phyloP scores from a whole-genome alignment of 768 basidiomycete species.

The Royoungia palumana region DNA sequence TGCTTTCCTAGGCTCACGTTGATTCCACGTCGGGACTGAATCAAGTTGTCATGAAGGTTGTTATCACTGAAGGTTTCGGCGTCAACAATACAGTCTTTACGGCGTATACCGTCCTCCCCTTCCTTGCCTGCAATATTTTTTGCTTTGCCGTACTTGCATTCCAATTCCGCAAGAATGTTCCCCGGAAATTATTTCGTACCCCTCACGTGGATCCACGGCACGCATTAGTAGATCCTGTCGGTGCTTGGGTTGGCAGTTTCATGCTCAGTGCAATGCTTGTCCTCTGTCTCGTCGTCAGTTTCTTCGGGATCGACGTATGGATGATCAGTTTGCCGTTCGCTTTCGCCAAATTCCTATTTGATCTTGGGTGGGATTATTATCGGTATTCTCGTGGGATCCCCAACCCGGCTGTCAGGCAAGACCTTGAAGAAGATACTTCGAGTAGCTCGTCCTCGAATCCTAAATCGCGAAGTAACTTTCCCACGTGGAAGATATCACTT shows the following conservation, averaged over 20 bases:
- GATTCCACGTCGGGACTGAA: background rate
- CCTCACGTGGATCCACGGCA: constrained; percentile 48
- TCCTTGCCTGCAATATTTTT: constrained; percentile 59
- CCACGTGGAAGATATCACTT: too few relatives aligned
- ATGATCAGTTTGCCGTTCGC: constrained; percentile 83
- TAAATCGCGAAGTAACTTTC: too few relatives aligned
- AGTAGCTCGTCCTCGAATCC: background rate
- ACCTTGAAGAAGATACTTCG: background rate
- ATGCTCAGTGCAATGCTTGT: constrained; percentile 65
- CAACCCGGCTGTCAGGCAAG: background rate
- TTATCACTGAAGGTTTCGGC: constrained; percentile 82
- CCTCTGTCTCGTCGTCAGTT: constrained; percentile 74
- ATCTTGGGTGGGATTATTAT: constrained; percentile 59
- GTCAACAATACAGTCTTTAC: constrained; percentile 78
- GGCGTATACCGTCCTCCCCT: constrained; percentile 79
- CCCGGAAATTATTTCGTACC: constrained; percentile 37
- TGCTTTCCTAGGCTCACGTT: constrained; percentile 4
- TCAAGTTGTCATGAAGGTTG: constrained; percentile 37
- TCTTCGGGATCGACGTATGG: constrained; percentile 77
- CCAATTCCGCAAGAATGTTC: constrained; percentile 60
- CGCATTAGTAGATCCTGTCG: constrained; percentile 67
- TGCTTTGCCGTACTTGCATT: constrained; percentile 57
- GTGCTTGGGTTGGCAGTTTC: constrained; percentile 70
- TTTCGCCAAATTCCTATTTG: constrained; percentile 63
- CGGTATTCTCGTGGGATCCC: constrained; percentile 32